Base-by-base conservation (phyloP, 148 eudicot genomes). In the Chenopodium berlandieri region DNA sequence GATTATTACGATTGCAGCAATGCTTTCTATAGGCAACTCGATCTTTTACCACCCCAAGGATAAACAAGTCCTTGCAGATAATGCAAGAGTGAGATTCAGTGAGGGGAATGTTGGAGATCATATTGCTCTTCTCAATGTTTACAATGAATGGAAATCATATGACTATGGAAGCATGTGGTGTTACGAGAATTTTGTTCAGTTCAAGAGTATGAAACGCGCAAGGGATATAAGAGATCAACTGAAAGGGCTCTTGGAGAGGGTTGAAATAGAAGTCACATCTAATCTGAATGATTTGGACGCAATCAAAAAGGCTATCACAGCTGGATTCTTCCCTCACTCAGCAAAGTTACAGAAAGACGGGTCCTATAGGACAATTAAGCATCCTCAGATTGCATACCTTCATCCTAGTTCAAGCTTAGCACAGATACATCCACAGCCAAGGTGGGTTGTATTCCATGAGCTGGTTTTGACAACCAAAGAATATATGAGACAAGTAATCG, bases 361-460 rank as follows among this genome's bases (percentile, higher is more conserved):
- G 72, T 90, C 97, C 52, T 95, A 93, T 82, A 90, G 91, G 67
- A 95, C 96, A 19, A 92, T 93, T 30, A 95, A 95, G 86, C 91
- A 91, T 84, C 98, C 97, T 67, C 98, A 93, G 82, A 93, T 91
- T n/a, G 97, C 91, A 37, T 82, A 95, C 80, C 91, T 95, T 78
- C 98, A 95, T 77, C 98, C 97, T 2, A 95, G 93, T 84, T 91
- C 98, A 46, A 97, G 98, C 77, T 90, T 95, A 78, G 93, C 94
- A n/a, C 92, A 88, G 88, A 73, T 88, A 87, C 80, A 86, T 52
- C 90, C 88, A 3, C 91, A 87, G 63, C 97, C 98, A 71, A 89
- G 93, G 84, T 94, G 98, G 98, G 92, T 90, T 23, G 83, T 91
- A 60, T 94, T 93, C 77, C 98, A 94, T 82, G 98, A 94, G 75